Conservation (phyloP, 805 yeast species). For the Yarrowia keelungensis region DNA sequence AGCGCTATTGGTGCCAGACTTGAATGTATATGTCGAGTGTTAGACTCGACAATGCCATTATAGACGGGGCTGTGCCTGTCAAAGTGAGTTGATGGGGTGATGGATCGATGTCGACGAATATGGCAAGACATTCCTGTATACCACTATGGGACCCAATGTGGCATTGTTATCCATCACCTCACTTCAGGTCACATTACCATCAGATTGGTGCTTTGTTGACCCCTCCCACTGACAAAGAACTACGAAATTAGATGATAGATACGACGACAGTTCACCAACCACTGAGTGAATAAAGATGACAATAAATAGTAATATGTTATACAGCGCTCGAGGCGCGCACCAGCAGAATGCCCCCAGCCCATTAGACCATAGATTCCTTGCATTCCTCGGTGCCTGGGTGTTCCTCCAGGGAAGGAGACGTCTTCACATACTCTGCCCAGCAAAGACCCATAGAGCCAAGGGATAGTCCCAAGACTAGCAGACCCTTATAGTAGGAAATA, state of each 20-base stretch:
- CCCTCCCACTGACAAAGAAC: neutral
- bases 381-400: neutral
- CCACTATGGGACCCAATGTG: too few relatives aligned
- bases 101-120: too few relatives aligned
- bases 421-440: slow-evolving; percentile 10
- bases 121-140: too few relatives aligned
- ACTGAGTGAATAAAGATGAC: neutral
- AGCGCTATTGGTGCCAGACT: too few relatives aligned
- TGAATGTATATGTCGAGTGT: too few relatives aligned
- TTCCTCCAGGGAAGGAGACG: neutral
- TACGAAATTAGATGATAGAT: neutral
- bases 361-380: neutral
- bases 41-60: too few relatives aligned
- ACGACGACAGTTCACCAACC: too few relatives aligned
- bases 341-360: neutral
- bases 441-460: neutral
- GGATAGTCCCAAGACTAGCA: neutral
- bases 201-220: neutral
- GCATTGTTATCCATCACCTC: too few relatives aligned
- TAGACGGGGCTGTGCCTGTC: too few relatives aligned
- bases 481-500: slow-evolving; percentile 6
- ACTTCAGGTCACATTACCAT: too few relatives aligned
- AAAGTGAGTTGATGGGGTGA: too few relatives aligned
- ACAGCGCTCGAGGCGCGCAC: neutral
- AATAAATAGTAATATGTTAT: slow-evolving; percentile 12